Conservation (phyloP, 371 early-diverging fungal genomes). For the Umbelopsis sp. region DNA sequence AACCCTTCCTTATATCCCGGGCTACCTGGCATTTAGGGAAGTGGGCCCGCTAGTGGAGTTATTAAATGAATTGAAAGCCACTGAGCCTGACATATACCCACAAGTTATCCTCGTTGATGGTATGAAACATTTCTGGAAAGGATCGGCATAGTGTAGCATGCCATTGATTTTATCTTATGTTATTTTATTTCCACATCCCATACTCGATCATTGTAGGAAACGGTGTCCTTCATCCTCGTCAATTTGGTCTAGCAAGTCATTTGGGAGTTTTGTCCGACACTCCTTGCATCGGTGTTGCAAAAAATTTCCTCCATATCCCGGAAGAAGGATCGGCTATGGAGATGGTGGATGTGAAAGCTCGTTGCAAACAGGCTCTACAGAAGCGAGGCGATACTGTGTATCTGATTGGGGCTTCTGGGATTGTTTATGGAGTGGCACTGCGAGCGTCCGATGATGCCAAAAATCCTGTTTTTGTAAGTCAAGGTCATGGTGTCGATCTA, state of each 20-base stretch:
- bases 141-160: no score
- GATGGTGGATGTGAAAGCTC: constrained; percentile 29
- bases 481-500: constrained; percentile 78
- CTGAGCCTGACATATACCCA: constrained; percentile 63
- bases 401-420: constrained; percentile 50
- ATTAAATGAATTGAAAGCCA: constrained; percentile 50
- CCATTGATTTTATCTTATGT: neutral
- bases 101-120: constrained; percentile 89
- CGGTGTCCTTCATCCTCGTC: constrained; percentile 84
- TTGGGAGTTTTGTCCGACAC: constrained; percentile 73
- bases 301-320: constrained; percentile 81
- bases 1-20: constrained; percentile 78
- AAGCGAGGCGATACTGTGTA: constrained; percentile 41
- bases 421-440: constrained; percentile 67
- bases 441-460: constrained; percentile 47
- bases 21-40: constrained; percentile 92
- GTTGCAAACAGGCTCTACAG: constrained; percentile 31
- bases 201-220: constrained; percentile 45
- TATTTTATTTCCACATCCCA: neutral
- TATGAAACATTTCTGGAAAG: neutral
- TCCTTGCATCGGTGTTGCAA: constrained; percentile 87
- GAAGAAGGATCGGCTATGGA: constrained; percentile 35
- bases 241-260: constrained; percentile 90
- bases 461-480: constrained; percentile 87
- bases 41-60: constrained; percentile 62